Conservation (phyloP, 441 rosid species). For the Pelargonium citronellum region DNA sequence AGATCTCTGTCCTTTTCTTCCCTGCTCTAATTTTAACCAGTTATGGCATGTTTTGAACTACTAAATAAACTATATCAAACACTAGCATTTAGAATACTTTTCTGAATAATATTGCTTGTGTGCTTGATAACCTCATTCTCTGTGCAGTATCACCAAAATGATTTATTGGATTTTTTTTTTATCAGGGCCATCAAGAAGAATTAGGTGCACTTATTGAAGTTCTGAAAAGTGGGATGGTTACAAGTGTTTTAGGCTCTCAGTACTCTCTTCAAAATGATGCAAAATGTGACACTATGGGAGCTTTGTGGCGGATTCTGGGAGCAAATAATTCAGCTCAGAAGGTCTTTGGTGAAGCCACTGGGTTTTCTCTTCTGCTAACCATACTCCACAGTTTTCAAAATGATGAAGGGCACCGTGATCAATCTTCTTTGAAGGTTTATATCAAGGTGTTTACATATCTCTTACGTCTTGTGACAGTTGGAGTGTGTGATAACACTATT, state of each 20-base stretch:
- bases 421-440: conserved; percentile 46
- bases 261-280: conserved; percentile 86
- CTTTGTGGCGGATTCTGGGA: conserved; percentile 95
- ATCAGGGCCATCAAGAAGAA: conserved; percentile 90
- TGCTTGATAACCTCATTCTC: conserved; percentile 11
- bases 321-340: conserved; percentile 76
- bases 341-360: conserved; percentile 96
- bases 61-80: not conserved
- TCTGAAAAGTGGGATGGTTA: conserved; percentile 98
- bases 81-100: not conserved
- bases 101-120: not conserved
- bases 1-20: conserved; percentile 9
- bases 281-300: conserved; percentile 95
- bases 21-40: not conserved
- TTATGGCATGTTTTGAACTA: not conserved
- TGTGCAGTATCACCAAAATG: conserved; percentile 15
- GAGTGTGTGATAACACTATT: conserved; percentile 65
- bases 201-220: conserved; percentile 85
- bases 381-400: conserved; percentile 88
- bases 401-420: conserved; percentile 50
- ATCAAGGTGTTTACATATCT: conserved; percentile 80
- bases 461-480: conserved; percentile 88
- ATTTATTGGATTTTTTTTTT: conserved; percentile 21
- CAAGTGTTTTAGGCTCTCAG: conserved; percentile 82
- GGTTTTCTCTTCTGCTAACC: conserved; percentile 96